Conservation (phyloP, 2,329 filamentous ascomycete genomes). For the Beauveria caledonica region DNA sequence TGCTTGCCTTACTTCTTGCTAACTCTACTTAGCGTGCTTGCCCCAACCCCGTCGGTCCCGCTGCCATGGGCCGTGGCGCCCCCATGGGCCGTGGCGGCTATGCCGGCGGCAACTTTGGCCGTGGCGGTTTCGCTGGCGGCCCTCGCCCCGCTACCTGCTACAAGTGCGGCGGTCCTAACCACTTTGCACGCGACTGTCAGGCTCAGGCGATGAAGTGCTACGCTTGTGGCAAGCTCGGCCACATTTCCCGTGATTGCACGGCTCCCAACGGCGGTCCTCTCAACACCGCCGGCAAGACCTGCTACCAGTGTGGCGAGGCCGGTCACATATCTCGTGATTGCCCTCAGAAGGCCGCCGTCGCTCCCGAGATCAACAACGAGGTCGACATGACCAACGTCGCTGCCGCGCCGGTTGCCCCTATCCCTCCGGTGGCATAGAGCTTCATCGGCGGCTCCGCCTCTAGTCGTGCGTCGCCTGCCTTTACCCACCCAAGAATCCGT, state of each 20-base stretch:
- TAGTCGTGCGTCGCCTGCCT: background rate
- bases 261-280: slow-evolving; percentile 92
- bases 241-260: slow-evolving; percentile 91
- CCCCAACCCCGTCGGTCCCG: slow-evolving; percentile 59
- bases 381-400: slow-evolving; percentile 35
- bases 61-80: slow-evolving; percentile 55
- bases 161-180: slow-evolving; percentile 81
- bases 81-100: slow-evolving; percentile 65
- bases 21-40: slow-evolving; percentile 58
- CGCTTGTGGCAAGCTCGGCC: slow-evolving; percentile 88
- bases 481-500: background rate
- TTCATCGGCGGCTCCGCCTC: slow-evolving; percentile 5
- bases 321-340: slow-evolving; percentile 96
- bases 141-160: slow-evolving; percentile 64
- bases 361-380: slow-evolving; percentile 40
- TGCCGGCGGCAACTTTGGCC: slow-evolving; percentile 46
- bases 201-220: slow-evolving; percentile 99
- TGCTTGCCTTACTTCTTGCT: background rate
- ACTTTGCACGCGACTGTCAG: slow-evolving; percentile 97
- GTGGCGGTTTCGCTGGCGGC: slow-evolving; percentile 67
- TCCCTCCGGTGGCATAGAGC: slow-evolving; percentile 32
- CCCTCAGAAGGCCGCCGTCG: slow-evolving; percentile 57
- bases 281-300: slow-evolving; percentile 95
- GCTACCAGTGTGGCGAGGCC: slow-evolving; percentile 93
- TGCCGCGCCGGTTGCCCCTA: slow-evolving; percentile 37